Conservation (phyloP, 495 filamentous ascomycete species). For the Thozetella sp. region DNA sequence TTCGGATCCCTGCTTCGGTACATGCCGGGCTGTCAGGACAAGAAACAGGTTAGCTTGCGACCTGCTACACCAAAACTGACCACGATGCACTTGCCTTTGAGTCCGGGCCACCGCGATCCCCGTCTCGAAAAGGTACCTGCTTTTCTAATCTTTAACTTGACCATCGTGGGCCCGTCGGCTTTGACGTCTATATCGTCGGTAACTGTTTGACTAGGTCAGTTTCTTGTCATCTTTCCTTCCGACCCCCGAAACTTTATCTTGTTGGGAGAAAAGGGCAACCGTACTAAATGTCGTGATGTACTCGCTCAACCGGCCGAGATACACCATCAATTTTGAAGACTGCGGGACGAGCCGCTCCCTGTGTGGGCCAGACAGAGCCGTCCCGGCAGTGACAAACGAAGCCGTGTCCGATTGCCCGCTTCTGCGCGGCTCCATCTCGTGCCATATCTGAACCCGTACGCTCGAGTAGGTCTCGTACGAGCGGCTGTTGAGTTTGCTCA, state of each 20-base stretch:
- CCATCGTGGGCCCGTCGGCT: conserved; percentile 22
- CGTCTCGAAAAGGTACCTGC: conserved; percentile 17
- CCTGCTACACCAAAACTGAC: not conserved
- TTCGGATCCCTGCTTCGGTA: conserved; percentile 18
- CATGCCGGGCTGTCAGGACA: conserved; percentile 19
- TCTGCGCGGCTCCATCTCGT: conserved; percentile 19
- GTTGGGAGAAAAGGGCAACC: not conserved
- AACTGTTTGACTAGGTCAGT: no score
- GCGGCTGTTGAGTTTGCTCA: conserved; percentile 16
- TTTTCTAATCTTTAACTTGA: conserved; percentile 26
- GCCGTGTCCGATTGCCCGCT: conserved; percentile 20
- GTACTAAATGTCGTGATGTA: conserved; percentile 29
- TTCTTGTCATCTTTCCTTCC: no score
- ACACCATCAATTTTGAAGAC: conserved; percentile 24
- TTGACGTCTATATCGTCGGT: conserved; percentile 34
- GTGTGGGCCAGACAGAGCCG: conserved; percentile 26
- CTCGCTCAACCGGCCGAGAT: conserved; percentile 26
- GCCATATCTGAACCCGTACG: conserved; percentile 33
- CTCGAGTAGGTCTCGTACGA: conserved; percentile 26
- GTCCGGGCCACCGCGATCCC: conserved; percentile 24
- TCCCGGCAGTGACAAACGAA: conserved; percentile 30
- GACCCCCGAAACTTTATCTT: no score
- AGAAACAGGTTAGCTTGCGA: not conserved
- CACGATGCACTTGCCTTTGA: conserved; percentile 27
- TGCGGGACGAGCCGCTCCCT: conserved; percentile 25